Evolutionary conservation across 257 asterid species (phyloP).

Genomic region (Nicotiana knightiana): DNA sequence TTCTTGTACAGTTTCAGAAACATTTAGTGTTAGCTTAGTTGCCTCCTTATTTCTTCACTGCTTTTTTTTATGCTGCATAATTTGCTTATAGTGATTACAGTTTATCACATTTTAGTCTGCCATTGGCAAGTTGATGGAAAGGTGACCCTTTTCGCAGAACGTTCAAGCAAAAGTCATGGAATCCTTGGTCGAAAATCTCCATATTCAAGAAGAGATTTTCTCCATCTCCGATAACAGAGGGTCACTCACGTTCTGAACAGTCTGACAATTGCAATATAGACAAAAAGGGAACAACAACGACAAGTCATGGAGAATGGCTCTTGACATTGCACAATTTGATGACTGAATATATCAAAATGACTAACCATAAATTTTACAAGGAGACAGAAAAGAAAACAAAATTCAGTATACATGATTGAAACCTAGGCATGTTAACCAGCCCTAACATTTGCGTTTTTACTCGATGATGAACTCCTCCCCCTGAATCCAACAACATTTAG

Average conservation of each 20-base stretch:
- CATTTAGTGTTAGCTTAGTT: constrained; percentile 21
- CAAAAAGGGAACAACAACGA: not conserved
- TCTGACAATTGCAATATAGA: not conserved
- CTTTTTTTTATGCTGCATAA: not conserved
- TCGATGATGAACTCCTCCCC: constrained; percentile 55
- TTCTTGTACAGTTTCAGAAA: constrained; percentile 45
- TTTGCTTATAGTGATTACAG: not conserved
- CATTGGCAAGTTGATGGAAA: not conserved
- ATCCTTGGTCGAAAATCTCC: too few species aligned
- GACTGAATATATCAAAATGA: not conserved
- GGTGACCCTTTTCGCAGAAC: not conserved
- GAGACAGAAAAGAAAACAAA: not conserved
- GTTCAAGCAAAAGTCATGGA: too few species aligned
- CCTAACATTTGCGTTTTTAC: constrained; percentile 25
- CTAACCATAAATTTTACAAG: not conserved
- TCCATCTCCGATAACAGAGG: not conserved
- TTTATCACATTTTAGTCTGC: not conserved
- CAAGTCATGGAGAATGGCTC: not conserved
- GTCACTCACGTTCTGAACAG: not conserved
- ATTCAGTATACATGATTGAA: not conserved
- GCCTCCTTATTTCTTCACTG: constrained; percentile 5
- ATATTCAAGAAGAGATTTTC: not conserved
- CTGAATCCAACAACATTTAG: constrained; percentile 90
- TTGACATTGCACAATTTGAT: not conserved
- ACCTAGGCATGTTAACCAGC: constrained; percentile 24